A percentile compares a stretch with the other conserved stretches of the same genome.
Evolutionary conservation across 495 filamentous ascomycete genomes (phyloP).

Genomic region (Venustampulla echinocandica): DNA sequence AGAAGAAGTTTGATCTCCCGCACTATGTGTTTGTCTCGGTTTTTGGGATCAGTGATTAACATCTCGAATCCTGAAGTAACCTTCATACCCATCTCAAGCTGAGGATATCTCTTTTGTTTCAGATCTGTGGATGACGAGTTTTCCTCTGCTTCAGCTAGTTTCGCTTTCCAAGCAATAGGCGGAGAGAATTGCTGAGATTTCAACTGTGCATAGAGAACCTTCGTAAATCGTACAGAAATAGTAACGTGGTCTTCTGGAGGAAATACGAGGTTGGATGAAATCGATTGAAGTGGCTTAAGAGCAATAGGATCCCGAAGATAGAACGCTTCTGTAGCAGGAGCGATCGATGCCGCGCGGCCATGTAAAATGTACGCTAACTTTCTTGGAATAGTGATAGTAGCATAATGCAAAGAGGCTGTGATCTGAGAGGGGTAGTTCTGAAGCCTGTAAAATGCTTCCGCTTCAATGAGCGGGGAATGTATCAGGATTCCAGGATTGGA

Average conservation of each 20-base stretch:
- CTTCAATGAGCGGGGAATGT: conserved; percentile 62
- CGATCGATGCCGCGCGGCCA: conserved; percentile 59
- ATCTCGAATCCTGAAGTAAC: conserved; percentile 87
- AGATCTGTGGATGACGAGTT: conserved; percentile 15
- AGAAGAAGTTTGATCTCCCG: conserved; percentile 67
- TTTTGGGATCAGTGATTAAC: conserved; percentile 57
- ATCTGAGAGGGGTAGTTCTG: conserved; percentile 74
- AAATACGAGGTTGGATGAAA: conserved; percentile 41
- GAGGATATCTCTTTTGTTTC: conserved; percentile 29
- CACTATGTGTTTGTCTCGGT: conserved; percentile 53
- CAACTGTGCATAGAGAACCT: conserved; percentile 82
- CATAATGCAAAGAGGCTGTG: conserved; percentile 58
- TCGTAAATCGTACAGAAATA: conserved; percentile 71
- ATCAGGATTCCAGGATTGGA: conserved; percentile 45
- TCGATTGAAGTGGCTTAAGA: conserved; percentile 55
- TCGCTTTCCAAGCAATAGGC: conserved; percentile 52
- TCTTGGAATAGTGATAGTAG: conserved; percentile 64
- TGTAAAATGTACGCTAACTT: conserved; percentile 77
- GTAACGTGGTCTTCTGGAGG: conserved; percentile 71
- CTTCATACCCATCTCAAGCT: conserved; percentile 80
- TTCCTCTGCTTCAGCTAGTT: conserved; percentile 21
- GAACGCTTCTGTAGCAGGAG: conserved; percentile 81
- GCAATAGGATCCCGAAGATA: conserved; percentile 83
- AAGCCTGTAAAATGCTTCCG: conserved; percentile 83
- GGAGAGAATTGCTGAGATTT: conserved; percentile 76